These are phyloP conservation scores for Melampsora abietis-canadensis DNA, from an alignment of 1,284 basidiomycete species.

Conservation along the genomic window DNA sequence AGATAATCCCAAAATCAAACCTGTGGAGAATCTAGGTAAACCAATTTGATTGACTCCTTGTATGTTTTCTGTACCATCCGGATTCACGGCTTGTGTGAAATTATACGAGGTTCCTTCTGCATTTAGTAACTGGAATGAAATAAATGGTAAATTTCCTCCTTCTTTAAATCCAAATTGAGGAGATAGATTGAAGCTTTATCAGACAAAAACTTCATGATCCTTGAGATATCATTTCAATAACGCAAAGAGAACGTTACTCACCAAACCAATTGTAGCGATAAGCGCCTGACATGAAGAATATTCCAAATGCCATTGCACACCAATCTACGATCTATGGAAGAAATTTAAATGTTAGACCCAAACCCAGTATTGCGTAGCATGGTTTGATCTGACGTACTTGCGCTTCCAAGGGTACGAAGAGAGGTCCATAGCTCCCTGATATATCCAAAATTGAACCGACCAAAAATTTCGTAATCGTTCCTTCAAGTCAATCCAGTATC, in stretches of 20 bases:
- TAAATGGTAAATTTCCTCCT: slow-evolving; percentile 38
- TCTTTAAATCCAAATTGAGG: slow-evolving; percentile 5
- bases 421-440: slow-evolving; percentile 20
- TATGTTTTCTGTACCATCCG: slow-evolving; percentile 23
- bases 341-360: no score
- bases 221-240: background rate
- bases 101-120: slow-evolving; percentile 26
- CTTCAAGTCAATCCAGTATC: no score
- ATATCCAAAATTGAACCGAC: background rate
- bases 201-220: background rate
- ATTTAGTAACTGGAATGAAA: slow-evolving; percentile 39
- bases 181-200: no score
- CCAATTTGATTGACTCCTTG: slow-evolving; percentile 17
- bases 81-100: slow-evolving; percentile 12
- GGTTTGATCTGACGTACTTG: slow-evolving; percentile 8
- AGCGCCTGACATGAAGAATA: slow-evolving; percentile 34
- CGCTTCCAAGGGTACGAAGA: slow-evolving; percentile 31
- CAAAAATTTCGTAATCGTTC: background rate
- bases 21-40: slow-evolving; percentile 31
- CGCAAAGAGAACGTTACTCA: background rate
- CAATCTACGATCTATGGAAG: background rate
- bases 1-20: slow-evolving; percentile 29
- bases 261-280: slow-evolving; percentile 39
- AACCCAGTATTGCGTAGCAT: no score
- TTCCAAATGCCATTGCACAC: slow-evolving; percentile 14